Percentiles rank a stretch among this genome's conserved stretches.
These are phyloP conservation scores for Xylariaceae sp. DNA, from an alignment of 2,329 filamentous ascomycete genomes.

Conservation along the genomic window DNA sequence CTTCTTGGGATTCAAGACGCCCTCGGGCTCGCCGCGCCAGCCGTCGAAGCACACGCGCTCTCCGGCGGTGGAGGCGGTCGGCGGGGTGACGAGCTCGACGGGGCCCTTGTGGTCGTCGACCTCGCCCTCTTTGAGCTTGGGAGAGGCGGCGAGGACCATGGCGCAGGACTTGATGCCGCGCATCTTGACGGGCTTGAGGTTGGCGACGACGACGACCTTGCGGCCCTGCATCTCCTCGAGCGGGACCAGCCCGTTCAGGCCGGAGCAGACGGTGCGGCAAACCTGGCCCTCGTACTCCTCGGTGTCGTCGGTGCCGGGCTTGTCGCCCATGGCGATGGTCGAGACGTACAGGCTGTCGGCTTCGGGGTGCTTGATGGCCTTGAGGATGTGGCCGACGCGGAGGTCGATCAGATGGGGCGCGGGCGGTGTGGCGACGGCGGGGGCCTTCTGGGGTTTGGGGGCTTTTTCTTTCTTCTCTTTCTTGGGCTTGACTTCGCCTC, in stretches of 20 bases:
- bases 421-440: conserved; percentile 68
- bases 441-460: conserved; percentile 67
- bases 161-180: conserved; percentile 69
- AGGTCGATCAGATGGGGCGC: conserved; percentile 88
- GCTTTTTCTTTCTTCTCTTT: conserved; percentile 92
- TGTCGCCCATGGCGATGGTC: conserved; percentile 91
- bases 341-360: conserved; percentile 94
- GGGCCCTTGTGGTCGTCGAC: conserved; percentile 81
- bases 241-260: conserved; percentile 87
- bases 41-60: conserved; percentile 92
- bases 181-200: conserved; percentile 99
- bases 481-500: conserved; percentile 48
- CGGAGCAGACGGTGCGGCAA: conserved; percentile 93
- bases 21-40: conserved; percentile 90
- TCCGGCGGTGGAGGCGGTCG: conserved; percentile 72
- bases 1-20: conserved; percentile 96
- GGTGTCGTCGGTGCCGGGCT: conserved; percentile 81
- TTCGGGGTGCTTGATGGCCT: conserved; percentile 92
- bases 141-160: conserved; percentile 95
- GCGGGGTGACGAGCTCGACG: conserved; percentile 87
- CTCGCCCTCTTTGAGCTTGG: conserved; percentile 75
- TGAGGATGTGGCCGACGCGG: conserved; percentile 93
- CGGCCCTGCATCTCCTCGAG: conserved; percentile 95
- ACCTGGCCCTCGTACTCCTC: conserved; percentile 86
- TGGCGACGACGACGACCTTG: conserved; percentile 93